These are phyloP conservation scores for Torulaspora indica DNA, from an alignment of 805 yeast genomes.

Conservation along the genomic window DNA sequence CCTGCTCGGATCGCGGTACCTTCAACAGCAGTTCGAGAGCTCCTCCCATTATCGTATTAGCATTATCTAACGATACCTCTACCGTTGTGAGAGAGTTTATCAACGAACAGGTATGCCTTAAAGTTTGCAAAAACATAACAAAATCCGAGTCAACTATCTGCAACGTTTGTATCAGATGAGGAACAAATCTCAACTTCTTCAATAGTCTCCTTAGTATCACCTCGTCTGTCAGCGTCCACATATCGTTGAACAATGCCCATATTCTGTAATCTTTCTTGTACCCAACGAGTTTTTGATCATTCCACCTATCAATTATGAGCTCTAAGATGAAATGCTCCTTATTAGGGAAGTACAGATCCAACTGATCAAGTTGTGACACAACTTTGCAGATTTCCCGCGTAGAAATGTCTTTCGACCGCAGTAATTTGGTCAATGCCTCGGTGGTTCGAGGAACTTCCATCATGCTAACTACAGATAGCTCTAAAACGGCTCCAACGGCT, in stretches of 20 bases:
- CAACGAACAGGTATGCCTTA: slow-evolving; percentile 19
- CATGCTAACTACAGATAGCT: not conserved
- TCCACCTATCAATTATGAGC: slow-evolving; percentile 55
- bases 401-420: slow-evolving; percentile 50
- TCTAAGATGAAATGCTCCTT: slow-evolving; percentile 52
- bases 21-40: slow-evolving; percentile 13
- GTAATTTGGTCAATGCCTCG: slow-evolving; percentile 51
- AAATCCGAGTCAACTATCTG: slow-evolving; percentile 12
- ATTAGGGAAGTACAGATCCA: slow-evolving; percentile 49
- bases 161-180: slow-evolving; percentile 22
- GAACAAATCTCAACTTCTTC: slow-evolving; percentile 41
- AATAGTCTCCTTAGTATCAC: slow-evolving; percentile 39
- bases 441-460: slow-evolving; percentile 33
- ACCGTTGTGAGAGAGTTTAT: slow-evolving; percentile 27
- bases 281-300: slow-evolving; percentile 41
- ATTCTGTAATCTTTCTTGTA: slow-evolving; percentile 43
- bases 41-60: slow-evolving; percentile 23
- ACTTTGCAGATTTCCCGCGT: slow-evolving; percentile 41
- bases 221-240: slow-evolving; percentile 39
- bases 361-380: slow-evolving; percentile 36
- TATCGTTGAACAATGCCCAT: slow-evolving; percentile 48
- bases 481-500: not conserved
- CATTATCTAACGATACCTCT: slow-evolving; percentile 27
- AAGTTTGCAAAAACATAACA: slow-evolving; percentile 12
- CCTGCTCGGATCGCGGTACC: not conserved